Percentiles rank a stretch among this genome's conserved stretches.
Evolutionary conservation across 2,329 filamentous ascomycete species (phyloP).

Genomic region (Aotearoamyces nothofagi): DNA sequence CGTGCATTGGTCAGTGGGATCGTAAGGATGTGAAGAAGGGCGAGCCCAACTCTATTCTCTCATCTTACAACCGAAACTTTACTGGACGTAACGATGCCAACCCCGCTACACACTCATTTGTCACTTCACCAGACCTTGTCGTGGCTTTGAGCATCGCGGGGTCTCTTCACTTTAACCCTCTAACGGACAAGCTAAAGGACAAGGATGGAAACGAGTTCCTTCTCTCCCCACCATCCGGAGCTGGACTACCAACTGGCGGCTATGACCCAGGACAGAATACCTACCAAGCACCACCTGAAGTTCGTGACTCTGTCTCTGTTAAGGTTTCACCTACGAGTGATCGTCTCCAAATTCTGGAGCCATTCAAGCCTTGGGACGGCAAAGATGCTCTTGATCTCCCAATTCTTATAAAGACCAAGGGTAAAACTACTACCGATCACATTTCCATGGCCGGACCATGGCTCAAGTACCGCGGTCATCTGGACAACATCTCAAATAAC

Average conservation of each 20-base stretch:
- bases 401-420: slow-evolving; percentile 90
- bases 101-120: slow-evolving; percentile 86
- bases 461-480: slow-evolving; percentile 97
- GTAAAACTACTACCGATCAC: slow-evolving; percentile 95
- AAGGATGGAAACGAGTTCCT: slow-evolving; percentile 95
- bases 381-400: slow-evolving; percentile 75
- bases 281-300: slow-evolving; percentile 83
- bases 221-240: slow-evolving; percentile 65
- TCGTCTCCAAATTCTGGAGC: slow-evolving; percentile 81
- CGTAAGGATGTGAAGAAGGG: slow-evolving; percentile 89
- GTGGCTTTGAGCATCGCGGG: slow-evolving; percentile 77
- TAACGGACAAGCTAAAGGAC: slow-evolving; percentile 83
- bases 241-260: slow-evolving; percentile 63
- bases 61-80: slow-evolving; percentile 99
- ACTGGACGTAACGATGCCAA: slow-evolving; percentile 95
- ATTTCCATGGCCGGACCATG: slow-evolving; percentile 95
- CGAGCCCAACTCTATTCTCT: slow-evolving; percentile 89
- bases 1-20: slow-evolving; percentile 93
- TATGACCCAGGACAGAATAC: slow-evolving; percentile 89
- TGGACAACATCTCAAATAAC: slow-evolving; percentile 99
- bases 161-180: slow-evolving; percentile 81
- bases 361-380: slow-evolving; percentile 81
- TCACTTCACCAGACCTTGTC: slow-evolving; percentile 79
- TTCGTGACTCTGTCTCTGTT: slow-evolving; percentile 60
- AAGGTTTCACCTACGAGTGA: slow-evolving; percentile 79